A percentile compares a stretch with the other conserved stretches of the same genome.
These are phyloP conservation scores for Tetracladium setigerum DNA, from an alignment of 495 filamentous ascomycete genomes.

Conservation along the genomic window DNA sequence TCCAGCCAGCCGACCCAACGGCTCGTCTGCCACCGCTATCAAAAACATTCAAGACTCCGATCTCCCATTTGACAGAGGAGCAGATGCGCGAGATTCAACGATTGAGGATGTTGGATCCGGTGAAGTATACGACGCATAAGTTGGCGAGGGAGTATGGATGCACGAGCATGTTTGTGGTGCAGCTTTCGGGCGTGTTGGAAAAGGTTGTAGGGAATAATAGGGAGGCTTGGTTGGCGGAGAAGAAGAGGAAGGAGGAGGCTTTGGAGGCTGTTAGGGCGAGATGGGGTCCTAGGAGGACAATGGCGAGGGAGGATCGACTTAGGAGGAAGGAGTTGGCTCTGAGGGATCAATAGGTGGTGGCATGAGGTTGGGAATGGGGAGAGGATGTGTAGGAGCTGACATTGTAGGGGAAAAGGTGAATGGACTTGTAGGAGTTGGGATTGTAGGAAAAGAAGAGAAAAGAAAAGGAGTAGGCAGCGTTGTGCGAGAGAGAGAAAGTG, in stretches of 20 bases:
- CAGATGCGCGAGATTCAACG: slow-evolving; percentile 75
- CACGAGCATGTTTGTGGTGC: slow-evolving; percentile 58
- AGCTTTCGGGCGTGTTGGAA: slow-evolving; percentile 27
- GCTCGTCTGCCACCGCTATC: slow-evolving; percentile 50
- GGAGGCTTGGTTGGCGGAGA: slow-evolving; percentile 19
- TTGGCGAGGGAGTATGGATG: slow-evolving; percentile 74
- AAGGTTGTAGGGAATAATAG: slow-evolving; percentile 23
- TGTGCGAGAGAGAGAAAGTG: neutral
- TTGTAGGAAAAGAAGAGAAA: neutral
- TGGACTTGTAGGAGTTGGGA: neutral
- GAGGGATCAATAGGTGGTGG: slow-evolving; percentile 29
- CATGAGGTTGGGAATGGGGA: neutral
- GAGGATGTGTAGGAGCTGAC: neutral
- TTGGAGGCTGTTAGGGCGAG: slow-evolving; percentile 55
- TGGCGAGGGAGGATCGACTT: slow-evolving; percentile 66
- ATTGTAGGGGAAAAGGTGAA: neutral
- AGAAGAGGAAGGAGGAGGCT: slow-evolving; percentile 29
- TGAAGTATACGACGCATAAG: slow-evolving; percentile 60
- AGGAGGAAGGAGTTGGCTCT: slow-evolving; percentile 56
- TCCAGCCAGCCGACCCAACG: slow-evolving; percentile 2
- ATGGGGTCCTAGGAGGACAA: slow-evolving; percentile 65
- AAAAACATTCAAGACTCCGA: slow-evolving; percentile 19
- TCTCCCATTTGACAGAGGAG: slow-evolving; percentile 59
- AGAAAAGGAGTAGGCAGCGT: neutral
- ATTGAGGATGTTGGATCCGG: slow-evolving; percentile 59